Base-by-base conservation (phyloP, 768 basidiomycete genomes). In the Suillus fuscotomentosus region DNA sequence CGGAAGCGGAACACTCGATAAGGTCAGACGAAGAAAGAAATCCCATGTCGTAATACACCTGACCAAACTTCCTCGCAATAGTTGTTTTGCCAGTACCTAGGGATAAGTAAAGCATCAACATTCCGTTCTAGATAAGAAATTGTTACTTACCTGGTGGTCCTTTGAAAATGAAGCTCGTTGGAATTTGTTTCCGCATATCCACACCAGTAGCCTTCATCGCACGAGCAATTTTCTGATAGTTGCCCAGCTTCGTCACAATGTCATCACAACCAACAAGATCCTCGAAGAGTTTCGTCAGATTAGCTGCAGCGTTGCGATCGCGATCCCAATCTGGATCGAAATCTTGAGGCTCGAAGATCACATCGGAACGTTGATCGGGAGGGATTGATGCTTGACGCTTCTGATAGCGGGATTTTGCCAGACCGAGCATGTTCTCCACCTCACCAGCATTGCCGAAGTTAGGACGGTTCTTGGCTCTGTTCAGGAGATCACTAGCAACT, bases 391-490 rank as follows among this genome's bases (percentile, higher is more conserved):
- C 54, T 68, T 76, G 76, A 41, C 86, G 81, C 10, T 73, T 72
- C 63, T 84, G 78, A 65, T 81, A 83, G 14, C 78, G 78, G 22
- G 65, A 68, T 69, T 89, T 88, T 0, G 86, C 86, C 24, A 76
- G 69, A 3, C 78, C 75, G 11, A 88, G 77, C 15, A 88, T 45
- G 64, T 89, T 89, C 66, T 89, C 88, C 3, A 89, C 87, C 64
- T 83, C 86, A 10, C 88, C 88, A 1, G 76, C 85, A 60, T 89
- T 89, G 8, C 88, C 87, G 68, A 89, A 89, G 72, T 88, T 87
- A 7, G 86, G 86, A 8, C 85, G 81, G 60, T 73, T 66, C 48
- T 75, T 75, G 66, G 69, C 61, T 24, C 72, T 69, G 17, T 62
- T 69, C 38, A 88, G 75, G 1, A 79, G 64, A 7, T 86, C 82